Conservation (phyloP, 2,329 filamentous ascomycete species). For the Xylariaceae sp. region DNA sequence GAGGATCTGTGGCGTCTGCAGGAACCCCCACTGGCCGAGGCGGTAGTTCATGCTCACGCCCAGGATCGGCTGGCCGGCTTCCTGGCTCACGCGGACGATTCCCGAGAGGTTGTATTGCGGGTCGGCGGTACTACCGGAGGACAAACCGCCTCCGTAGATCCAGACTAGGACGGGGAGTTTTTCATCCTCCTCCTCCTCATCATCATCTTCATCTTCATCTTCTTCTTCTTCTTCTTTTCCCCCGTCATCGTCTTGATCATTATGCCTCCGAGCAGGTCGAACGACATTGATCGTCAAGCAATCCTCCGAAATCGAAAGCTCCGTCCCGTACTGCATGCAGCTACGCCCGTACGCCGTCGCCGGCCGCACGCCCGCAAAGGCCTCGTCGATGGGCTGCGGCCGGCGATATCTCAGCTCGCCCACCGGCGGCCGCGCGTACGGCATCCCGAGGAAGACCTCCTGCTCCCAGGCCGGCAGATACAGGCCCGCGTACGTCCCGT, state of each 20-base stretch:
- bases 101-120: constrained; percentile 59
- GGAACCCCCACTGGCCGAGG: constrained; percentile 48
- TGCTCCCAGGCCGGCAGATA: constrained; percentile 34
- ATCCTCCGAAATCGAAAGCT: constrained; percentile 43
- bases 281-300: constrained; percentile 42
- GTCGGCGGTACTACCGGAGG: constrained; percentile 45
- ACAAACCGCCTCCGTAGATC: constrained; percentile 55
- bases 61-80: constrained; percentile 48
- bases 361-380: constrained; percentile 36
- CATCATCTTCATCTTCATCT: no score
- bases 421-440: constrained; percentile 36
- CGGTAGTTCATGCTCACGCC: constrained; percentile 51
- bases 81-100: constrained; percentile 49
- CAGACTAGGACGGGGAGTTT: constrained; percentile 43
- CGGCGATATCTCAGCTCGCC: constrained; percentile 34
- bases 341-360: constrained; percentile 40
- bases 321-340: constrained; percentile 42
- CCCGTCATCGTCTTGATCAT: no score
- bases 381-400: constrained; percentile 35
- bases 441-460: constrained; percentile 38
- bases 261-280: constrained; percentile 32
- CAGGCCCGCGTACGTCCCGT: constrained; percentile 33
- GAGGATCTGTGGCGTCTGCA: constrained; percentile 41
- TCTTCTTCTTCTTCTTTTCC: no score
- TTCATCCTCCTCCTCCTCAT: no score